A percentile compares a stretch with the other conserved stretches of the same genome.
These are phyloP conservation scores for Exophiala bonariae DNA, from an alignment of 2,329 filamentous ascomycete genomes.

Conservation along the genomic window DNA sequence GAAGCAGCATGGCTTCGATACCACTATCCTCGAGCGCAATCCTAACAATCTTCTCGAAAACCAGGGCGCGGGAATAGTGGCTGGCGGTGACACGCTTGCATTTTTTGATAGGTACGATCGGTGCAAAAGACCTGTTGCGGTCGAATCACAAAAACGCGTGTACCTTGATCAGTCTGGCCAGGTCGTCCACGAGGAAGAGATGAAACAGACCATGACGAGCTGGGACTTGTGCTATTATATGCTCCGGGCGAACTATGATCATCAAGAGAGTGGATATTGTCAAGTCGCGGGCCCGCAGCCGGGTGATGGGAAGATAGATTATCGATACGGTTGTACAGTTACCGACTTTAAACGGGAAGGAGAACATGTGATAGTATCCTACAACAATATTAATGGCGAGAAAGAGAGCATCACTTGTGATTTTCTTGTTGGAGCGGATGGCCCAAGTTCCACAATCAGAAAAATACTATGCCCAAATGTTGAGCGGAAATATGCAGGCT, in stretches of 20 bases:
- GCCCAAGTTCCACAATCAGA: conserved; percentile 25
- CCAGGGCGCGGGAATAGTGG: conserved; percentile 26
- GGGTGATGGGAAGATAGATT: conserved; percentile 19
- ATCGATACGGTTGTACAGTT: conserved; percentile 22
- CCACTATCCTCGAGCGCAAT: conserved; percentile 27
- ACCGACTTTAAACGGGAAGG: conserved; percentile 18
- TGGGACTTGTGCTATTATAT: conserved; percentile 28
- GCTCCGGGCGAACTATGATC: conserved; percentile 29
- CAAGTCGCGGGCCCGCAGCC: conserved; percentile 15
- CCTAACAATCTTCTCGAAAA: conserved; percentile 24
- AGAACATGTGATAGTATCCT: conserved; percentile 22
- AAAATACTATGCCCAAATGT: conserved; percentile 21
- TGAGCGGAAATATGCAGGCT: conserved; percentile 33
- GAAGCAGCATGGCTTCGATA: conserved; percentile 26
- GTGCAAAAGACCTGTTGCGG: conserved; percentile 21
- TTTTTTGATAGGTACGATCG: conserved; percentile 26
- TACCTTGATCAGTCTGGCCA: conserved; percentile 18
- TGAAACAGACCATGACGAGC: conserved; percentile 26
- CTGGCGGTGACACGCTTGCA: conserved; percentile 18
- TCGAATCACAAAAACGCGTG: conserved; percentile 21
- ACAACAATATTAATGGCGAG: conserved; percentile 13
- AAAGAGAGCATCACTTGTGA: conserved; percentile 17
- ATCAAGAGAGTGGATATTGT: conserved; percentile 20
- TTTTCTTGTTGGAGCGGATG: conserved; percentile 28
- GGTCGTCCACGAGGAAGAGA: conserved; percentile 17